A percentile compares a stretch with the other conserved stretches of the same genome.
phyloP scores from a whole-genome alignment of 805 yeast species.

The Helenozyma rhizophorensis region DNA sequence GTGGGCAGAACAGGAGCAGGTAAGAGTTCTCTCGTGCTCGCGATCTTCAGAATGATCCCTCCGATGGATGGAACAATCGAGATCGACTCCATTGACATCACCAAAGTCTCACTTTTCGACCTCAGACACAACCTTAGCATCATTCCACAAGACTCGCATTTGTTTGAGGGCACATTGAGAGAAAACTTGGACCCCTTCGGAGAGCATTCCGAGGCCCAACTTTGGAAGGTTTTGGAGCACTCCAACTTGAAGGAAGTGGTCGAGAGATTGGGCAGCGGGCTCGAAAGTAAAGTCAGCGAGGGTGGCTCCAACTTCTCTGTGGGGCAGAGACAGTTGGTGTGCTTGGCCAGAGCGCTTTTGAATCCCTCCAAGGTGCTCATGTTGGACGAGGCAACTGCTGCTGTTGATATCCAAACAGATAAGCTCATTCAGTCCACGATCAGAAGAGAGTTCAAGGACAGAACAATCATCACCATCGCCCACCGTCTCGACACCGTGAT shows the following conservation, averaged over 20 bases:
- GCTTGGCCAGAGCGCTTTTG: conserved; percentile 22
- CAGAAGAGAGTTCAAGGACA: conserved; percentile 20
- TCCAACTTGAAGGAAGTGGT: conserved; percentile 18
- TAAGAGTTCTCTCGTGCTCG: conserved; percentile 22
- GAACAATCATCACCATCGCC: conserved; percentile 25
- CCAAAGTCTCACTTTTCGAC: conserved; percentile 15
- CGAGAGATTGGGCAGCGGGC: conserved; percentile 12
- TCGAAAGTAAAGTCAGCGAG: conserved; percentile 16
- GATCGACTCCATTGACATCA: conserved; percentile 17
- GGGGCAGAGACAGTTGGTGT: conserved; percentile 22
- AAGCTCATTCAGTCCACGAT: conserved; percentile 24
- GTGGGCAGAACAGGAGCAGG: conserved; percentile 83
- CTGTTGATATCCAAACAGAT: conserved; percentile 25
- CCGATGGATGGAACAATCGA: conserved; percentile 16
- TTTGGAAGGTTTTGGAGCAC: conserved; percentile 21
- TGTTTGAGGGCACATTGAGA: conserved; percentile 22
- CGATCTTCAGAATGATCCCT: conserved; percentile 22
- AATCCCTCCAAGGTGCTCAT: conserved; percentile 13
- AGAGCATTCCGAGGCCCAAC: conserved; percentile 18
- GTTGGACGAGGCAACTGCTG: conserved; percentile 25
- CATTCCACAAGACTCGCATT: conserved; percentile 25
- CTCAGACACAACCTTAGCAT: conserved; percentile 21
- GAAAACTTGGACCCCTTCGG: conserved; percentile 65
- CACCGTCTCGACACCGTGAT: conserved; percentile 25
- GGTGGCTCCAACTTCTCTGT: conserved; percentile 24